phyloP scores from a whole-genome alignment of 2,329 filamentous ascomycete genomes.

The Aspergillus sp. region DNA sequence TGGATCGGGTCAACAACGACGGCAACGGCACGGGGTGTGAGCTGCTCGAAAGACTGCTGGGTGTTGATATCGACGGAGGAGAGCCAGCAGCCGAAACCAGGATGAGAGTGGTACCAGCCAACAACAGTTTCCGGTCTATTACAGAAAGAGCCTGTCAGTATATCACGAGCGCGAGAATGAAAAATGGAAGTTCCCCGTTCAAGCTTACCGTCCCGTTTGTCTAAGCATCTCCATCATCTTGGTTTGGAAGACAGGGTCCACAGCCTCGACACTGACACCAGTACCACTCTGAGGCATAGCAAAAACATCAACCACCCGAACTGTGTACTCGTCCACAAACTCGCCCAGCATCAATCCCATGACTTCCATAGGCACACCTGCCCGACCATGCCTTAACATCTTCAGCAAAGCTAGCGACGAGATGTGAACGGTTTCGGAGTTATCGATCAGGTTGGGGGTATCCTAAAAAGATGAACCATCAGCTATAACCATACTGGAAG shows the following conservation, averaged over 20 bases:
- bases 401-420: slow-evolving; percentile 95
- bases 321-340: slow-evolving; percentile 98
- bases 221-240: slow-evolving; percentile 99
- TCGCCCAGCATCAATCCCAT: slow-evolving; percentile 99
- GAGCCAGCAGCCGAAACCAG: slow-evolving; percentile 98
- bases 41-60: slow-evolving; percentile 98
- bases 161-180: neutral
- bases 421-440: slow-evolving; percentile 99
- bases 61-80: slow-evolving; percentile 99
- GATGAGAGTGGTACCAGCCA: slow-evolving; percentile 99
- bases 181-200: neutral
- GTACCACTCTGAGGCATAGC: slow-evolving; percentile 99
- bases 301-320: slow-evolving; percentile 96
- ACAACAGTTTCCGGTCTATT: slow-evolving; percentile 89
- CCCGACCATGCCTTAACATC: slow-evolving; percentile 96
- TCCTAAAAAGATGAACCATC: slow-evolving; percentile 53
- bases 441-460: slow-evolving; percentile 88
- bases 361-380: slow-evolving; percentile 98
- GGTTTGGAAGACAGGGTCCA: slow-evolving; percentile 97
- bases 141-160: slow-evolving; percentile 6
- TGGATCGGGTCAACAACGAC: slow-evolving; percentile 98
- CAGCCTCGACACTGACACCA: slow-evolving; percentile 95
- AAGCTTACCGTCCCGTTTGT: slow-evolving; percentile 82
- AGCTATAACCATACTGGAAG: slow-evolving; percentile 2
- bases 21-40: slow-evolving; percentile 92